Evolutionary conservation across 106 monocot genomes (phyloP).

Genomic region (Chionographis japonica): DNA sequence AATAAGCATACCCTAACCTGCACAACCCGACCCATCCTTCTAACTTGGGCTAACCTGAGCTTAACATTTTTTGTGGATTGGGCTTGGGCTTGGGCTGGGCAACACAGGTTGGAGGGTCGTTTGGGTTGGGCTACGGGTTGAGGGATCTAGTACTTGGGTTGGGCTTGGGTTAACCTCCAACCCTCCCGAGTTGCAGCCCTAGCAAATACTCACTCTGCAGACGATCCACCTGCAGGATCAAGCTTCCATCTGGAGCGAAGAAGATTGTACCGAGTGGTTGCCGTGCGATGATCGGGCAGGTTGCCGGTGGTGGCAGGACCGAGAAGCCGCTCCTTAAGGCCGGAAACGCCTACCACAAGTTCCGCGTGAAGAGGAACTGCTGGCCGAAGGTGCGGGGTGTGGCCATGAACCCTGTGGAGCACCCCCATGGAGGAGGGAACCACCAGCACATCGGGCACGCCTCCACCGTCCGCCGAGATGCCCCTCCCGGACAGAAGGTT

Average conservation of each 20-base stretch:
- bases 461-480: conserved; percentile 22
- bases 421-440: conserved; percentile 44
- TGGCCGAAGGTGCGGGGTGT: conserved; percentile 36
- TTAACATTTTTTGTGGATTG: no score
- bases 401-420: conserved; percentile 36
- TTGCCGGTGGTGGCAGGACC: conserved; percentile 33
- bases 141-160: no score
- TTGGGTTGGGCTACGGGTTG: no score
- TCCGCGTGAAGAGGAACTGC: conserved; percentile 26
- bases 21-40: no score
- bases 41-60: no score
- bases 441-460: conserved; percentile 39
- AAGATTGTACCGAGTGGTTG: conserved; percentile 31
- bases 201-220: no score
- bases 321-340: conserved; percentile 40
- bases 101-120: no score
- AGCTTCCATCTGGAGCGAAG: conserved; percentile 31
- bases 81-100: no score
- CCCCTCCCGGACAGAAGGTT: conserved; percentile 30
- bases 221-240: conserved; percentile 1
- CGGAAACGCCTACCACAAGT: conserved; percentile 42
- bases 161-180: no score
- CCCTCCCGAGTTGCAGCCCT: no score
- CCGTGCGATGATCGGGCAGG: conserved; percentile 29
- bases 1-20: no score